Conservation (phyloP, 1,139 yeast genomes). For the Saccharomyces hybrid region DNA sequence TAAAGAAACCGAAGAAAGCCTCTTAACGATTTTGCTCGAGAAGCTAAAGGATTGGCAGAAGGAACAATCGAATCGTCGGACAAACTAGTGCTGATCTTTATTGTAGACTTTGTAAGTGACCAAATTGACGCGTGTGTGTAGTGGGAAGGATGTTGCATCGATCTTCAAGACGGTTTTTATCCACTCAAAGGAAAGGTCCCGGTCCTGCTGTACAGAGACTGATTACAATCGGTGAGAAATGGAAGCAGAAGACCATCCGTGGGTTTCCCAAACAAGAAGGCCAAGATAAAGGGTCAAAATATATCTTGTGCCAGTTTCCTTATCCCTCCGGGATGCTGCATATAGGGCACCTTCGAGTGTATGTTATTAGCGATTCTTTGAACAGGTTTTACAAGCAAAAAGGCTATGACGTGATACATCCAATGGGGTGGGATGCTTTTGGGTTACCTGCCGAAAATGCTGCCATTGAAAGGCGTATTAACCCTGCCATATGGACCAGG, state of each 20-base stretch:
- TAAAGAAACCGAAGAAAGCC: not conserved
- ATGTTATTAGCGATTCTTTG: conserved; percentile 79
- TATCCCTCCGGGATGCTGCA: conserved; percentile 91
- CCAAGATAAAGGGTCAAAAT: conserved; percentile 32
- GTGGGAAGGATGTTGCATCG: not conserved
- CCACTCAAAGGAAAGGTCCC: not conserved
- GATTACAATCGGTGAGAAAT: conserved; percentile 22
- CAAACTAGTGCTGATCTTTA: not conserved
- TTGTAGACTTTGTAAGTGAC: not conserved
- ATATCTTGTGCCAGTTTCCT: conserved; percentile 84
- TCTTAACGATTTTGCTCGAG: not conserved
- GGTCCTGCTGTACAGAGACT: conserved; percentile 7
- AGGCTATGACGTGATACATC: conserved; percentile 78
- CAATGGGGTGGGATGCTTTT: conserved; percentile 99
- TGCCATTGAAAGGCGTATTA: conserved; percentile 79
- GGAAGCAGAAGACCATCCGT: conserved; percentile 22
- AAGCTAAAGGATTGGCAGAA: not conserved
- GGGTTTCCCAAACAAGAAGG: no score
- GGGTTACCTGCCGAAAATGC: conserved; percentile 98
- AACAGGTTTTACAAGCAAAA: conserved; percentile 70
- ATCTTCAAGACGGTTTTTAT: not conserved
- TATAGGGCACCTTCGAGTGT: conserved; percentile 89
- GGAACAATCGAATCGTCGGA: not conserved
- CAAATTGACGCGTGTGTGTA: not conserved
- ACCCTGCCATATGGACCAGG: conserved; percentile 79